These are phyloP conservation scores for Xylariaceae sp. DNA, from an alignment of 2,329 filamentous ascomycete species.

Conservation along the genomic window DNA sequence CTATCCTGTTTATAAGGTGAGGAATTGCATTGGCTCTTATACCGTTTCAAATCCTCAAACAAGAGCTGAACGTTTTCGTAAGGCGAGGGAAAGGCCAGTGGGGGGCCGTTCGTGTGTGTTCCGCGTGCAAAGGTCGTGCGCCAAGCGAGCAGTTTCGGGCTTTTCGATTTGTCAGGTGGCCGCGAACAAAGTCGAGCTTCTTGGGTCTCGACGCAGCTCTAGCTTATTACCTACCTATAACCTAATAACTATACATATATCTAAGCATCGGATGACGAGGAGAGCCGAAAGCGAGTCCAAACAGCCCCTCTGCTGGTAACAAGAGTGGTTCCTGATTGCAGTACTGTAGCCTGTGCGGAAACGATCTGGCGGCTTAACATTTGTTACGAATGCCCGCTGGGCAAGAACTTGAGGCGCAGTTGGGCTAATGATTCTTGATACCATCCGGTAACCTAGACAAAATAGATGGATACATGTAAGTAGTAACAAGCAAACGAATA, in stretches of 20 bases:
- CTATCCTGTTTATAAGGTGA: not conserved
- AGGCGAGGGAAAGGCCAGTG: not conserved
- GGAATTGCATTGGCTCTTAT: not conserved
- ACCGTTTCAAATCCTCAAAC: constrained; percentile 19
- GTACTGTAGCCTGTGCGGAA: constrained; percentile 2
- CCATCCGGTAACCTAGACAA: not conserved
- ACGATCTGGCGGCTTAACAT: not conserved
- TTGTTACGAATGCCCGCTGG: constrained; percentile 6
- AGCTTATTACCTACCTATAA: not conserved
- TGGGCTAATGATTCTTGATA: constrained; percentile 1
- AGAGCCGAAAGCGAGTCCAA: not conserved
- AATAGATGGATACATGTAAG: not conserved
- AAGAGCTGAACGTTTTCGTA: constrained; percentile 7
- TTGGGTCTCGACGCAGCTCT: not conserved
- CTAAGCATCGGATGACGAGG: not conserved
- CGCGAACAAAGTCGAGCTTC: no score
- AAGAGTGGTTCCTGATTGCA: not conserved
- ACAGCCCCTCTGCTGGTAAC: not conserved
- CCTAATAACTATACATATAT: no score
- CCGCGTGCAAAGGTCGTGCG: no score
- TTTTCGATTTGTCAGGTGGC: constrained; percentile 3
- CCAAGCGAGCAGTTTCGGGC: no score
- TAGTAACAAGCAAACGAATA: not conserved
- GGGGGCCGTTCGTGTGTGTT: not conserved
- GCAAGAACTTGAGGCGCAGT: not conserved